phyloP scores from a whole-genome alignment of 2,329 filamentous ascomycete species.

The Diplodia seriata region DNA sequence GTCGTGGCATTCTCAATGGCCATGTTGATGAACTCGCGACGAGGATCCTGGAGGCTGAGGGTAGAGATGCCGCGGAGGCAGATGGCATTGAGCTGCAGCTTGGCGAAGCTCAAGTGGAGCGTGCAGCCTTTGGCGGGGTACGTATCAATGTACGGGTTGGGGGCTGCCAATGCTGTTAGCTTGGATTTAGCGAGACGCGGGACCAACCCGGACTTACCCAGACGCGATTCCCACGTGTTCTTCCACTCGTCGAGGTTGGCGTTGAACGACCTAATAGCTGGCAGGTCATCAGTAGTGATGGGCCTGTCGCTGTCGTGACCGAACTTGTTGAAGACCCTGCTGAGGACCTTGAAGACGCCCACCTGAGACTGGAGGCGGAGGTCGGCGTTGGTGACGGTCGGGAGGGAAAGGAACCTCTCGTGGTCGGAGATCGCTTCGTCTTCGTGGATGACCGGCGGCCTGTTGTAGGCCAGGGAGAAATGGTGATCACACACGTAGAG shows the following conservation, averaged over 20 bases:
- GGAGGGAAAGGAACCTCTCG: conserved; percentile 44
- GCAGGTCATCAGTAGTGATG: conserved; percentile 48
- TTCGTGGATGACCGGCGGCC: conserved; percentile 50
- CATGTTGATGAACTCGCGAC: conserved; percentile 35
- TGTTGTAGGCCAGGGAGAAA: conserved; percentile 51
- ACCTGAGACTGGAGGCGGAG: conserved; percentile 44
- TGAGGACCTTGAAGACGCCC: conserved; percentile 44
- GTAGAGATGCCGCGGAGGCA: conserved; percentile 37
- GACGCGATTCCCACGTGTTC: conserved; percentile 47
- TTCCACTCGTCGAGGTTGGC: conserved; percentile 54
- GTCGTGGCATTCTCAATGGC: conserved; percentile 38
- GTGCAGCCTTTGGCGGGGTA: conserved; percentile 39
- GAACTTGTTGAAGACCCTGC: conserved; percentile 44
- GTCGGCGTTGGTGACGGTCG: conserved; percentile 42
- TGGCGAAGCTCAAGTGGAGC: conserved; percentile 46
- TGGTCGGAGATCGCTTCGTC: conserved; percentile 48
- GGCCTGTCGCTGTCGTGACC: conserved; percentile 47
- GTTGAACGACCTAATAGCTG: conserved; percentile 50
- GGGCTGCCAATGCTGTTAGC: conserved; percentile 6
- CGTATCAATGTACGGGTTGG: conserved; percentile 41
- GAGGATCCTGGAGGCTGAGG: conserved; percentile 14
- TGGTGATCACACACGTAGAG: conserved; percentile 52
- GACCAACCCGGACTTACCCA: conserved; percentile 31
- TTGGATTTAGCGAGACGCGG: background rate
- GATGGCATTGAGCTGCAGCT: conserved; percentile 49